Percentiles rank a stretch among this genome's conserved stretches.
Conservation (phyloP, 805 yeast genomes). For the Candida ipomoeae region DNA sequence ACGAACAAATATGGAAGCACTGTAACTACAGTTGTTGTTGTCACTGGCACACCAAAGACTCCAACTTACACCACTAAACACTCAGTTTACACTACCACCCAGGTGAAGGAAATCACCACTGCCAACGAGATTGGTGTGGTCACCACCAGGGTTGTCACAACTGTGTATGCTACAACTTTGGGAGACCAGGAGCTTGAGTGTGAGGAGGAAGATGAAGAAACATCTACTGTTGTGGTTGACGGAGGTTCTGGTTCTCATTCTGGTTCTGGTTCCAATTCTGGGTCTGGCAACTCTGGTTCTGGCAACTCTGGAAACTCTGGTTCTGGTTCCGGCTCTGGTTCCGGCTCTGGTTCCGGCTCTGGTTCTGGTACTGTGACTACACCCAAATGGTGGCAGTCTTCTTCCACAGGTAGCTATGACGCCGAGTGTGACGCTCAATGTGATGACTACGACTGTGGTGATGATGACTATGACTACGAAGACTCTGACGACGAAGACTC, state of each 20-base stretch:
- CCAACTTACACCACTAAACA: constrained; percentile 4
- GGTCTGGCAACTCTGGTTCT: constrained; percentile 1
- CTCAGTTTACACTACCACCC: constrained; percentile 9
- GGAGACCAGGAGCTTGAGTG: constrained; percentile 12
- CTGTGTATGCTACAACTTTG: constrained; percentile 11
- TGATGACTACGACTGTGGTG: constrained; percentile 16
- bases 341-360: background rate
- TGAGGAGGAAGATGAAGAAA: constrained; percentile 10
- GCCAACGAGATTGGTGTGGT: constrained; percentile 10
- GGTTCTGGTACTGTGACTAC: constrained; percentile 7
- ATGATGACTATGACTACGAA: constrained; percentile 16
- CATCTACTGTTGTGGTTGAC: constrained; percentile 6
- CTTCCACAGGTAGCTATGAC: constrained; percentile 12
- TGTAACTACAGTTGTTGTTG: constrained; percentile 3
- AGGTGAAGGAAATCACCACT: constrained; percentile 6
- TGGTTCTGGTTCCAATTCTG: background rate
- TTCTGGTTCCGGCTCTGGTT: background rate
- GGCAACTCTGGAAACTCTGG: background rate
- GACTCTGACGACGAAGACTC: constrained; percentile 15
- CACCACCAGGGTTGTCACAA: constrained; percentile 12
- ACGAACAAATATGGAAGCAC: constrained; percentile 2
- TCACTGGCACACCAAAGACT: constrained; percentile 2
- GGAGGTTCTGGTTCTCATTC: constrained; percentile 6
- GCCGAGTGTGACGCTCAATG: constrained; percentile 15
- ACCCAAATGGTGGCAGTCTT: constrained; percentile 14